Conservation (phyloP, 257 asterid species). For the Nicotiana obtusifolia region DNA sequence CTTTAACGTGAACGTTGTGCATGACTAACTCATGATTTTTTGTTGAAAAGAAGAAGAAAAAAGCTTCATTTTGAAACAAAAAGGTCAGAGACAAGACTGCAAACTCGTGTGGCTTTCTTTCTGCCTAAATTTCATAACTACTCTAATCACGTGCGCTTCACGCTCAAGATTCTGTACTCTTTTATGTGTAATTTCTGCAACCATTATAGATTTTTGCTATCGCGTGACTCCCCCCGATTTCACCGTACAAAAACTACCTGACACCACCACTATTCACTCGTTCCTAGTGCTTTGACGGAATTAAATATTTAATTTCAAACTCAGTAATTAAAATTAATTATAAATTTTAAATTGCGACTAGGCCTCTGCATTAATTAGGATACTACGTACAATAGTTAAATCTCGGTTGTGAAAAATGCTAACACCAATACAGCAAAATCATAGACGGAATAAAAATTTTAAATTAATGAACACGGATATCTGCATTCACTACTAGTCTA, state of each 20-base stretch:
- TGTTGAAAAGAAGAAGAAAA: slow-evolving; percentile 14
- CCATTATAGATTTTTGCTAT: not conserved
- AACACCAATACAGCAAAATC: no score
- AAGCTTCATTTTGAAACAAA: not conserved
- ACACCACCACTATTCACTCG: not conserved
- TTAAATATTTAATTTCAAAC: not conserved
- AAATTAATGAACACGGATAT: no score
- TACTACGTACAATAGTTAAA: no score
- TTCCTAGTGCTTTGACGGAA: not conserved
- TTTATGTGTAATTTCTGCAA: not conserved
- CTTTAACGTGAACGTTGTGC: slow-evolving; percentile 20
- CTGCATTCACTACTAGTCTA: no score
- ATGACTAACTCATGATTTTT: slow-evolving; percentile 20
- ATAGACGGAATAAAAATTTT: no score
- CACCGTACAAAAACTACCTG: not conserved
- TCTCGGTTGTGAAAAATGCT: no score
- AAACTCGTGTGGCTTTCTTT: slow-evolving; percentile 4
- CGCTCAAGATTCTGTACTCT: not conserved
- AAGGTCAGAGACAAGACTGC: not conserved
- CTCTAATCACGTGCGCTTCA: slow-evolving; percentile 2
- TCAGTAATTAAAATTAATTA: no score
- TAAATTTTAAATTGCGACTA: no score
- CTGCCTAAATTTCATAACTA: slow-evolving; percentile 8
- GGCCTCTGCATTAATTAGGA: no score
- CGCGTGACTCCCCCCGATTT: not conserved